Base-by-base conservation (phyloP, 2,329 filamentous ascomycete genomes). In the Pseudogymnoascus sp. region DNA sequence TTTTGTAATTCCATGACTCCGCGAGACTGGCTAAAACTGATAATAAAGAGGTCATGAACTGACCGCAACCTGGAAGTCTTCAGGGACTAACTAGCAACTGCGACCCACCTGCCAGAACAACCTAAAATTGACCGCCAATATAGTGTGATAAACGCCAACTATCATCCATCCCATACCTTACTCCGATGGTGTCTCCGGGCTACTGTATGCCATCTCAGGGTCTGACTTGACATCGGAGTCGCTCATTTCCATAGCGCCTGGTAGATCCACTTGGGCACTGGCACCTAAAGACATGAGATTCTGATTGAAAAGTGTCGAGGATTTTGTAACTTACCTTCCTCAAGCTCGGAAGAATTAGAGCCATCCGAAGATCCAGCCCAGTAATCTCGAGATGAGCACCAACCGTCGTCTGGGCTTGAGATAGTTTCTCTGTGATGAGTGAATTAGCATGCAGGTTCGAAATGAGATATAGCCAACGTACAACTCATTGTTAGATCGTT, bases 381-480 rank as follows among this genome's bases (percentile, higher is more conserved):
- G 46, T 56, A 56, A 56, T 56, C 46, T 34, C 46, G 46, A 34
- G 46, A 56, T 11, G 46, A 56, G 25, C 46, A 56, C 46, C 46
- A 56, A 18, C 46, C 46, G 46, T 56, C 46, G 16, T 56, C 46
- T 34, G 46, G 46, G 25, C 46, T 56, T 4, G 46, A 56, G n/a
- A 56, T 18, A 18, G 46, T 4, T 18, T 18, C 25, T 31, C 46
- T 56, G 25, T 25, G 12, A 56, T 10, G 25, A 18, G n/a, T 16
- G 31, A 31, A 31, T 56, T 56, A 56, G 46, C 25, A 56, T 56
- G 25, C n/a, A 31, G n/a, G 25, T 56, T 11, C n/a, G n/a, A 16
- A 31, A 56, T 34, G n/a, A 11, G 25, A 31, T 16, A 34, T 34
- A 18, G 25, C 8, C 8, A 34, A 56, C 46, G 16, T 56, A 56